Percentiles rank a stretch among this genome's conserved stretches.
phyloP scores from a whole-genome alignment of 2,329 filamentous ascomycete genomes.

The Sporothrix pallida region DNA sequence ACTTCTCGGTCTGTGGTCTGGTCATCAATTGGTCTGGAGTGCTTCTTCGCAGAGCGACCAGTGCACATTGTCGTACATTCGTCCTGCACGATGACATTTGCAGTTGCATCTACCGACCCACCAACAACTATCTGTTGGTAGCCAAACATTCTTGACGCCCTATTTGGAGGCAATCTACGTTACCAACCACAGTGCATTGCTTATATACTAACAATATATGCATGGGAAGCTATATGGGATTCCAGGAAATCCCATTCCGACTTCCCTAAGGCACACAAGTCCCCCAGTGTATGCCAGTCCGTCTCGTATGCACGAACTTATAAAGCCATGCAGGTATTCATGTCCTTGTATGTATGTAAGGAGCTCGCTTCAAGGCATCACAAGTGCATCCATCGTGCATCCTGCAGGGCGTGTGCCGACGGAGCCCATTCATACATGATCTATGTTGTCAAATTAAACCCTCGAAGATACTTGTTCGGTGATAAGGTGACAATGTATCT shows the following conservation, averaged over 20 bases:
- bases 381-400: neutral
- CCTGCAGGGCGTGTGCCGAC: neutral
- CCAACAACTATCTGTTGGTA: neutral
- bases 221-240: constrained; percentile 21
- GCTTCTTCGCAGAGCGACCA: neutral
- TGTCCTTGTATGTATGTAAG: neutral
- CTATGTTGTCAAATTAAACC: neutral
- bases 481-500: neutral
- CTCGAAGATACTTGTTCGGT: neutral
- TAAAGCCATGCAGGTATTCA: neutral
- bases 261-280: too few relatives aligned
- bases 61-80: neutral
- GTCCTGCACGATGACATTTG: constrained; percentile 26
- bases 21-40: neutral
- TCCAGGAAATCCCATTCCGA: neutral
- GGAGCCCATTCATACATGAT: neutral
- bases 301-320: neutral
- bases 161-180: neutral
- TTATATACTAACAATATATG: constrained; percentile 10
- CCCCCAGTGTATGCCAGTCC: neutral
- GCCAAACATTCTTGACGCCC: neutral
- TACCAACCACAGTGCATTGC: neutral
- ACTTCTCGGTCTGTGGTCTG: neutral
- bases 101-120: constrained; percentile 18
- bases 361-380: constrained; percentile 7